A percentile compares a stretch with the other conserved stretches of the same genome.
Conservation (phyloP, 208 protist species). For the Trypanosoma platydactyli region DNA sequence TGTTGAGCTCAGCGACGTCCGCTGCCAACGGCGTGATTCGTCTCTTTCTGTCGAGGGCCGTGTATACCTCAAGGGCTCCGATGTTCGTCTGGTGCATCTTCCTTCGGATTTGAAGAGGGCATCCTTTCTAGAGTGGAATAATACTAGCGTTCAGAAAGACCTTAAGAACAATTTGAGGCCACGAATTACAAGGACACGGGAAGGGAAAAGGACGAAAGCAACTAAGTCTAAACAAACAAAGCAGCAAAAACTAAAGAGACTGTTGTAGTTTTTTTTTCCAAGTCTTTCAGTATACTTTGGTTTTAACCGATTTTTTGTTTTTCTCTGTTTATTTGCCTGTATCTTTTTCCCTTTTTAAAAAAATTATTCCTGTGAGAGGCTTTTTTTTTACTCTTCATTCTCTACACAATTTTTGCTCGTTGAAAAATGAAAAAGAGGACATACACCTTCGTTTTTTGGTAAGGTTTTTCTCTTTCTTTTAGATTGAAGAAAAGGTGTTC, state of each 20-base stretch:
- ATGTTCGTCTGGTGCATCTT: conserved; percentile 54
- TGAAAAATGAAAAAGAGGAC: conserved; percentile 1
- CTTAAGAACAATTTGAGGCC: conserved; percentile 47
- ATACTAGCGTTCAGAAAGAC: conserved; percentile 37
- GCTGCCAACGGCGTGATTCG: conserved; percentile 51
- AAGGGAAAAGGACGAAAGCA: neutral
- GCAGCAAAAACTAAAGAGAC: conserved; percentile 30
- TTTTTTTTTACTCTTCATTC: conserved; percentile 8
- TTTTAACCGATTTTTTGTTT: conserved; percentile 2
- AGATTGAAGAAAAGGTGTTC: neutral
- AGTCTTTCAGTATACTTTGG: neutral
- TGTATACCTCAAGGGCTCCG: conserved; percentile 44
- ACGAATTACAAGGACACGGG: conserved; percentile 12
- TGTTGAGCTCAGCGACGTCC: conserved; percentile 59
- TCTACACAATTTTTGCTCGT: neutral
- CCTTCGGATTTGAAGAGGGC: conserved; percentile 60
- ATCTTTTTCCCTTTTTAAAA: too few relatives aligned
- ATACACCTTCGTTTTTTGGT: neutral
- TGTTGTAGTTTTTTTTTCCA: conserved; percentile 12
- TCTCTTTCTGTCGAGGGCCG: conserved; percentile 56
- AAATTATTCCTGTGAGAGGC: too few relatives aligned
- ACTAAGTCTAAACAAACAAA: conserved; percentile 22
- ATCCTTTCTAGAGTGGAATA: conserved; percentile 50
- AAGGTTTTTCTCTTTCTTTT: conserved; percentile 8
- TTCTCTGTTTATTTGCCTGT: neutral